These are phyloP conservation scores for Jamesozyma rosinii DNA, from an alignment of 805 yeast genomes.

Conservation along the genomic window DNA sequence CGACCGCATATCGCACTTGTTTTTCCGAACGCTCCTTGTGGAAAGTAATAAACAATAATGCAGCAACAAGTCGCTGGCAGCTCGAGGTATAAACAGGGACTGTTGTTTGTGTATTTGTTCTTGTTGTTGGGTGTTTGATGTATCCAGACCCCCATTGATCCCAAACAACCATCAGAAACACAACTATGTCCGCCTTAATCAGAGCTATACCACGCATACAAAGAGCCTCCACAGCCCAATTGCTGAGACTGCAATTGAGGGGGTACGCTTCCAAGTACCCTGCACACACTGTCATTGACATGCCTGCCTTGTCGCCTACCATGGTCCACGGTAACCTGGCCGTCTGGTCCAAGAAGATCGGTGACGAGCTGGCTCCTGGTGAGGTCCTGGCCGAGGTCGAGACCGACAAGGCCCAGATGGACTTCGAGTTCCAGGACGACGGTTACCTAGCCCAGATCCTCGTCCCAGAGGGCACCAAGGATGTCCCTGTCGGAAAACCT, in stretches of 20 bases:
- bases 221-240: conserved; percentile 10
- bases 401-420: conserved; percentile 97
- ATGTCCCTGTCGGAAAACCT: conserved; percentile 89
- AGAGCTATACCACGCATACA: conserved; percentile 23
- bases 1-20: neutral
- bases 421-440: conserved; percentile 95
- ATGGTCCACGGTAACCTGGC: conserved; percentile 95
- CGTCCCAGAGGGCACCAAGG: conserved; percentile 77
- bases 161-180: too few species aligned
- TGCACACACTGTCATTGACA: conserved; percentile 76
- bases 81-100: too few species aligned
- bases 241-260: conserved; percentile 20
- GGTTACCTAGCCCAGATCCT: conserved; percentile 84
- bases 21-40: neutral
- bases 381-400: conserved; percentile 94
- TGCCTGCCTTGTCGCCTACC: conserved; percentile 99
- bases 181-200: conserved; percentile 26
- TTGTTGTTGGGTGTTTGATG: too few species aligned
- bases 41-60: neutral
- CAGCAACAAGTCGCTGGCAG: neutral
- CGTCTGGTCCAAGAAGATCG: conserved; percentile 80
- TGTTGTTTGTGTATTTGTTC: too few species aligned
- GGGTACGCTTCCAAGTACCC: conserved; percentile 47
- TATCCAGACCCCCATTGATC: too few species aligned
- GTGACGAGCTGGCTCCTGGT: conserved; percentile 84